Percentiles rank a stretch among this genome's conserved stretches.
phyloP scores from a whole-genome alignment of 371 early-diverging fungal species.

The Smittium culicis region DNA sequence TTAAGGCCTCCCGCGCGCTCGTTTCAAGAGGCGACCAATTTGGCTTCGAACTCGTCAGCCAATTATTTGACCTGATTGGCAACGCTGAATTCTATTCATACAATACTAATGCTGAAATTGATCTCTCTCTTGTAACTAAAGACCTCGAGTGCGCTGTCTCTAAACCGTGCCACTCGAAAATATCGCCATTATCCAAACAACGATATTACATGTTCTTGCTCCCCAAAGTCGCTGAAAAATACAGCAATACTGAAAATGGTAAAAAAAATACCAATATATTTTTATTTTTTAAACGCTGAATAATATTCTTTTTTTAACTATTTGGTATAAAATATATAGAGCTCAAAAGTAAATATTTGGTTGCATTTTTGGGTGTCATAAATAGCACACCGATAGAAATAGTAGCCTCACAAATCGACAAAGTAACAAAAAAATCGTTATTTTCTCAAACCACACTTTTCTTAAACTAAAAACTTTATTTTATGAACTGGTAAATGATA shows the following conservation, averaged over 20 bases:
- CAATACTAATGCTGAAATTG: neutral
- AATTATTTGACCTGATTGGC: neutral
- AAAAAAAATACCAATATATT: neutral
- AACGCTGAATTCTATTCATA: neutral
- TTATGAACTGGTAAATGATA: neutral
- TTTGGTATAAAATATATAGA: neutral
- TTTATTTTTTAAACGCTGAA: neutral
- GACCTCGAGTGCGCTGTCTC: neutral
- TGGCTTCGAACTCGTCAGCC: neutral
- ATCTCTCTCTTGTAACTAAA: neutral
- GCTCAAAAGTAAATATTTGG: neutral
- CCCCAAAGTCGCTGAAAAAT: neutral
- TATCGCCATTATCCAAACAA: neutral
- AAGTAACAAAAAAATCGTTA: neutral
- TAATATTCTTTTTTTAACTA: neutral
- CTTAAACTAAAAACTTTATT: neutral
- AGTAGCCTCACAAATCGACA: neutral
- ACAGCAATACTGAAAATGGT: neutral
- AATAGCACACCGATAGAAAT: neutral
- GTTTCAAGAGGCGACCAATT: neutral
- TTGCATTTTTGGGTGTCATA: neutral
- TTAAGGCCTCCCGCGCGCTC: neutral
- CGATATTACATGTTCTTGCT: neutral
- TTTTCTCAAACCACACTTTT: too few species aligned
- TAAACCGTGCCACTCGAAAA: neutral